Evolutionary conservation across 441 rosid genomes (phyloP).

Genomic region (Pelargonium australe): DNA sequence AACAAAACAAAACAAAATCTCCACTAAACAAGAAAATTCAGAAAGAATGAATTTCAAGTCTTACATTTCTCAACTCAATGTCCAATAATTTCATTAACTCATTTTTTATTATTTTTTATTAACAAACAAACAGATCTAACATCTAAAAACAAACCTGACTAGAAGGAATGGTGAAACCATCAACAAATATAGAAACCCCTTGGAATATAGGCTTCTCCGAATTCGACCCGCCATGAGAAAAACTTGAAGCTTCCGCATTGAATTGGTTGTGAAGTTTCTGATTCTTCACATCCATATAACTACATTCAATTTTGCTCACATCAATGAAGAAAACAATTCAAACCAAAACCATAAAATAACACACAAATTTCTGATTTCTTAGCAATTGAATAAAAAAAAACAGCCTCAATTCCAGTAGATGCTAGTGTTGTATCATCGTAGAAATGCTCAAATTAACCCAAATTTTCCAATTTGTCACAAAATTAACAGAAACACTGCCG

Average conservation of each 20-base stretch:
- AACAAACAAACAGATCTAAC: conserved; percentile 1
- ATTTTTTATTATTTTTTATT: neutral
- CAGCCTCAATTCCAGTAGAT: neutral
- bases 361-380: neutral
- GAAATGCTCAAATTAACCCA: neutral
- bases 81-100: neutral
- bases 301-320: conserved; percentile 25
- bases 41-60: neutral
- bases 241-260: conserved; percentile 48
- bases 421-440: neutral
- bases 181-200: conserved; percentile 80
- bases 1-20: neutral
- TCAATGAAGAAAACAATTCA: neutral
- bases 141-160: conserved; percentile 50
- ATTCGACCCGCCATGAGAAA: conserved; percentile 34
- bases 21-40: neutral
- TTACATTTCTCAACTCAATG: neutral
- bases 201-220: conserved; percentile 51
- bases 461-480: neutral
- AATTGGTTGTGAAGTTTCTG: conserved; percentile 73
- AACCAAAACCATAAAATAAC: conserved; percentile 1
- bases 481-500: neutral
- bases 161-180: conserved; percentile 85
- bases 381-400: neutral
- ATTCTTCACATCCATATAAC: conserved; percentile 82